Base-by-base conservation (phyloP, 768 basidiomycete species). In the Favolaschia claudopus region DNA sequence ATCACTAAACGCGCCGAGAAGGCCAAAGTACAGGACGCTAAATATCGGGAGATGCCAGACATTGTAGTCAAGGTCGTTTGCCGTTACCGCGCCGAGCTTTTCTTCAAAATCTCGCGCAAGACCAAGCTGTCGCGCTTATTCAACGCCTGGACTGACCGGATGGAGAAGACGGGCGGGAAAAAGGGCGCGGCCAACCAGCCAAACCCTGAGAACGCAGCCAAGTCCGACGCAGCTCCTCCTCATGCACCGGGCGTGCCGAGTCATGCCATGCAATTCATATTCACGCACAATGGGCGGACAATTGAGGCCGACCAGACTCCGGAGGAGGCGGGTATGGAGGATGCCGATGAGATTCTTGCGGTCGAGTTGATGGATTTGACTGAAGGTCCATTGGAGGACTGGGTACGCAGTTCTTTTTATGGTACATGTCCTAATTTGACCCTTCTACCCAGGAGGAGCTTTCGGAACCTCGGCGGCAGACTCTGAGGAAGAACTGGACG, bases 331-430 rank as follows among this genome's bases (percentile, higher is more conserved):
- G 91, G 89, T 6, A 90, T 95, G 81, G 93, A 95, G 67, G 91
- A 93, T 65, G 88, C 88, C 6, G 93, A 95, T 70, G 92, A 94
- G 74, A 92, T 95, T 70, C 77, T 93, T 46, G 93, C 93, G 14
- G 89, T 95, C 19, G 93, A 95, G 76, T 75, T 95, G 73, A 92
- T 94, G 91, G 93, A 95, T 70, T 79, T 95, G 65, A 95, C 93
- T 7, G 87, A 89, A 50, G 85, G 84, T 29, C 79, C 86, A 43
- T 72, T 83, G 32, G 89, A 91, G 60, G 81, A 84, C 63, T 83
- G 84, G 82, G 90, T 89, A 68, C 72, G 86, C 74, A 32, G 28
- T 7, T 40, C 25, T 14, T 20, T 20, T 22, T 5, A 2, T 32
- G 20, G 48, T 43, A 14, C 29, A 32, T 31, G 32, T 31, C 33